phyloP scores from a whole-genome alignment of 176 grass and related monocot genomes.

The Carex kokanica region DNA sequence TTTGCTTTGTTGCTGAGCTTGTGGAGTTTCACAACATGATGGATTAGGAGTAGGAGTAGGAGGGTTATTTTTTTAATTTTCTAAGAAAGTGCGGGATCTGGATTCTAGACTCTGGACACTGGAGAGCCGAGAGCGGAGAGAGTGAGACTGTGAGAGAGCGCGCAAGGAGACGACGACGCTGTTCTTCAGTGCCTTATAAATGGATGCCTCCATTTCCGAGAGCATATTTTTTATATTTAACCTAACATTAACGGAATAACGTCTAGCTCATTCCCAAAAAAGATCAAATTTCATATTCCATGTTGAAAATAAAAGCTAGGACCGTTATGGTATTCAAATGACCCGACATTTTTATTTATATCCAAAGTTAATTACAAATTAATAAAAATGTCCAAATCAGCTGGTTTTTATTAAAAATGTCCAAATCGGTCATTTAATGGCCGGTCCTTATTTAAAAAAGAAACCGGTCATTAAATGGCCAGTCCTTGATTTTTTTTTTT shows the following conservation, averaged over 20 bases:
- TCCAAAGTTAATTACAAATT: too few relatives aligned
- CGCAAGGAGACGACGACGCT: background rate
- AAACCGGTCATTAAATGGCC: too few relatives aligned
- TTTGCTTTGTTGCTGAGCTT: constrained; percentile 1
- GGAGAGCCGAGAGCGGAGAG: background rate
- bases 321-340: background rate
- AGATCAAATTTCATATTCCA: background rate
- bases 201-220: background rate
- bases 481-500: too few relatives aligned
- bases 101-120: background rate
- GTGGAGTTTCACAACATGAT: background rate
- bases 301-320: background rate
- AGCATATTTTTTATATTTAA: background rate
- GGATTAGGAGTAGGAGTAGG: background rate
- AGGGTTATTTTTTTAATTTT: constrained; percentile 15
- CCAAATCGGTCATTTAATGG: too few relatives aligned
- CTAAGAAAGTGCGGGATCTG: constrained; percentile 21
- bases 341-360: too few relatives aligned
- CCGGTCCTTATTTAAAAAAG: too few relatives aligned
- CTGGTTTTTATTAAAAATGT: too few relatives aligned
- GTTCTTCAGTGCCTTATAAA: background rate
- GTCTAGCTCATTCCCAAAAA: background rate
- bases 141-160: background rate
- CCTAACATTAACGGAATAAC: background rate
- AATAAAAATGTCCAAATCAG: too few relatives aligned